phyloP scores from a whole-genome alignment of 2,329 filamentous ascomycete genomes.

The Xylaria sp. region DNA sequence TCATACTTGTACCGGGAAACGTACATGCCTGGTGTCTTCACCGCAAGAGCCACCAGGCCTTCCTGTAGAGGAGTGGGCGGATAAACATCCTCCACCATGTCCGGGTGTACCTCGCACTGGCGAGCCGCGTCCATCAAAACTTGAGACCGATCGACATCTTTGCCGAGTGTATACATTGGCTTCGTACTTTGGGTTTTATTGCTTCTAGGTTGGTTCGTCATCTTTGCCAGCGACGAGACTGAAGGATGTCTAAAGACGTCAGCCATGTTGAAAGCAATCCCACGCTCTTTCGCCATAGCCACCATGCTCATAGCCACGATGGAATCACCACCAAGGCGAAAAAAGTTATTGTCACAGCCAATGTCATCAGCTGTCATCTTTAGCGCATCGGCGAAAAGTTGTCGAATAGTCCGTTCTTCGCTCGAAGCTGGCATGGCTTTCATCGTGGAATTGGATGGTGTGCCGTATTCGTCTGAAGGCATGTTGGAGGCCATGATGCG shows the following conservation, averaged over 20 bases:
- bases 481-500: conserved; percentile 8
- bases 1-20: conserved; percentile 40
- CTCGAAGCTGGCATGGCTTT: no score
- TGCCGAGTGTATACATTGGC: conserved; percentile 7
- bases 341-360: conserved; percentile 47
- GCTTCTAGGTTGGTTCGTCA: no score
- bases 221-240: conserved; percentile 19
- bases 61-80: conserved; percentile 46
- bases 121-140: conserved; percentile 10
- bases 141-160: neutral
- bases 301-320: conserved; percentile 56
- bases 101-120: conserved; percentile 14
- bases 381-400: conserved; percentile 5
- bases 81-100: conserved; percentile 42
- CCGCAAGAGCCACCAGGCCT: conserved; percentile 43
- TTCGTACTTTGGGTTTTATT: neutral
- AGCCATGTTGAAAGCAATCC: conserved; percentile 28
- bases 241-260: conserved; percentile 25
- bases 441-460: no score
- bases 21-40: conserved; percentile 40
- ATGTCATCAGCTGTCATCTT: neutral
- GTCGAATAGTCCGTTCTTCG: conserved; percentile 6
- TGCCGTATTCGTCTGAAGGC: no score
- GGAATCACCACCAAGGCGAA: conserved; percentile 53
- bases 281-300: conserved; percentile 47